A percentile compares a stretch with the other conserved stretches of the same genome.
Conservation (phyloP, 345 rosid species). For the Populus nigra region DNA sequence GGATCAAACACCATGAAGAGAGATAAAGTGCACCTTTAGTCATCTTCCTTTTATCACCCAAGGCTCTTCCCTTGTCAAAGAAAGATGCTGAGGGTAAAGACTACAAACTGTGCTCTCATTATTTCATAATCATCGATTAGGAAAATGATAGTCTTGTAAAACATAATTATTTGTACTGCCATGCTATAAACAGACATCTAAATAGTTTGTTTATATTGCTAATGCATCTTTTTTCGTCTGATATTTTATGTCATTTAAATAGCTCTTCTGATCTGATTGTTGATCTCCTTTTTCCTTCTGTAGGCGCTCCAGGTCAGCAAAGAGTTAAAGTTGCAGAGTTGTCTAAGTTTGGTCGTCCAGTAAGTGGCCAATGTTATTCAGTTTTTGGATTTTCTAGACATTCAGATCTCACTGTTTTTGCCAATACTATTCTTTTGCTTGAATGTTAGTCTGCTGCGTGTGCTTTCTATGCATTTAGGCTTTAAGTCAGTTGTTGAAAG, state of each 20-base stretch:
- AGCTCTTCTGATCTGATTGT: not conserved
- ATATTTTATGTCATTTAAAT: not conserved
- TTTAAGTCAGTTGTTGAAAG: not conserved
- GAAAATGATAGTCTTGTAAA: not conserved
- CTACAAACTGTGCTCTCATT: no score
- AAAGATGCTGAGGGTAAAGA: not conserved
- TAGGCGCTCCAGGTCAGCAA: slow-evolving; percentile 80
- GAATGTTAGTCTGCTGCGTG: not conserved
- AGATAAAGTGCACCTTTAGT: not conserved
- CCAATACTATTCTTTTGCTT: not conserved
- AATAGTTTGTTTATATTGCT: not conserved
- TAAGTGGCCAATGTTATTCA: slow-evolving; percentile 28
- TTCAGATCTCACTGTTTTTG: not conserved
- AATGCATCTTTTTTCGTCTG: not conserved
- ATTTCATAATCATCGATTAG: not conserved
- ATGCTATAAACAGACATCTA: not conserved
- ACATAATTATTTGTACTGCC: not conserved
- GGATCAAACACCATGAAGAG: not conserved
- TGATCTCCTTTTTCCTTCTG: slow-evolving; percentile 9
- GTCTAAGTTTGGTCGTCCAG: slow-evolving; percentile 74
- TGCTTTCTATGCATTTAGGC: not conserved
- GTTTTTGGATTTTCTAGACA: not conserved
- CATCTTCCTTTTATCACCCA: not conserved
- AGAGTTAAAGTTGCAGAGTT: slow-evolving; percentile 58
- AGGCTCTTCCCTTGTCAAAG: not conserved